Evolutionary conservation across 2,329 filamentous ascomycete species (phyloP), one percentile per base, ranked within the genome.

Genomic region (Ceratocystis harringtonii): DNA sequence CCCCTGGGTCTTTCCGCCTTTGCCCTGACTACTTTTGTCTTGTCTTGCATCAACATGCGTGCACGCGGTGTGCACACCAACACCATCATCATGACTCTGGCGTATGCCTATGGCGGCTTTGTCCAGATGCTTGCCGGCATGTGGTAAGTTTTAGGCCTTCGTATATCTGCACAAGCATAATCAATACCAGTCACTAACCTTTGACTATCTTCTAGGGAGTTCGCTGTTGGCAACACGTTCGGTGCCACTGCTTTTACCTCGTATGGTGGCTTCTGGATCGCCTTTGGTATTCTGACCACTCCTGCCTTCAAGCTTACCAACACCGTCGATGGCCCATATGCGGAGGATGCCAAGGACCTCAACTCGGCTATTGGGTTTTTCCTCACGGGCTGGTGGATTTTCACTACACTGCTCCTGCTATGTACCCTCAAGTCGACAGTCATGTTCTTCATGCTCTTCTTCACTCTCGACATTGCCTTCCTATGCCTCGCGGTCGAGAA

Each of bases 221-320:
- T 92, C 83, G 88, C 88, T 44, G 81, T 89, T n/a, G 89, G 88
- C 66, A 92, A 92, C 79, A 92, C 89, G 10, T 92, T 92, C 70
- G 88, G 88, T 79, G 89, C 88, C 63, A 92, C 88, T 28, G 88
- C 89, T 22, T 77, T 92, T 66, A 89, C 87, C 8, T 92, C 88
- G 0, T 92, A 89, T 72, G 89, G 89, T 70, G 88, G 88, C 69
- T 92, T 92, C 81, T 92, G 89, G 89, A 82, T 92, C 71, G 79
- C 82, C 12, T 88, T 89, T 71, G 88, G 79, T 68, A 86, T 92
- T 70, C 79, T 92, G 64, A 75, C 88, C 68, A 89, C 87, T 1
- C 88, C 83, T 1, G 73, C 81, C 68, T 91, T 88, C 77, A 74
- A 81, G 61, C 84, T 90, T 66, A 73, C 78, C 7, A 74, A 66